Base-by-base conservation (phyloP, 2,329 filamentous ascomycete species). In the Talaromyces sp. region DNA sequence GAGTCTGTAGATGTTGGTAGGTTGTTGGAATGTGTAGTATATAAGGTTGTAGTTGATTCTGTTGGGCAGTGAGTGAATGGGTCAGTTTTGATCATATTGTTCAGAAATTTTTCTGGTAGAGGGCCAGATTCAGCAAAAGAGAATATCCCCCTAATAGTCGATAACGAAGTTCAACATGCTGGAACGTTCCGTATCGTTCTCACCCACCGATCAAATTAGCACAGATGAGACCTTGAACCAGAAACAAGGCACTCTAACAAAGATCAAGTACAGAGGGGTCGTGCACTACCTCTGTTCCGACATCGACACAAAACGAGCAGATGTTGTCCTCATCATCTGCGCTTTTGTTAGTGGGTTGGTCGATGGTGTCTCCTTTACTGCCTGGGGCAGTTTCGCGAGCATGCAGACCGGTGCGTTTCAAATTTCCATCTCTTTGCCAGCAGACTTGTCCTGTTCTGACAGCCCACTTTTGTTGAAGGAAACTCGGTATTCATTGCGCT, bases 401-500 rank as follows among this genome's bases (percentile, higher is more conserved):
- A 75, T 76, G 73, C 74, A 76, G 61, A 75, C 73, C 56, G 74
- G 74, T 75, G 64, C 15, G 64, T 60, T 19, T 21, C 41, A 21
- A 22, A n/a, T 15, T 58, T 2, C 9, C 21, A 1, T 21, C 13
- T 8, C 13, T 21, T 22, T 21, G 1, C 15, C 17, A 8, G 19
- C 15, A n/a, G 3, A 52, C 19, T 19, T 9, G 28, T 46, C 2
- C 21, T 48, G 1, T 31, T 4, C 11, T 33, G 17, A 13, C 25
- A 28, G 22, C 5, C n/a, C 2, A 21, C 15, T n/a, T n/a, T n/a
- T n/a, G n/a, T n/a, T 35, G 10, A 15, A 77, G 75, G 75, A 36
- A 78, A 77, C 62, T 73, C 73, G 6, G 66, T 78, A 50, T 78
- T 77, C 62, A 68, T 77, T 15, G 75, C 73, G 11, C 68, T 78